Base-by-base conservation (phyloP, 2,329 filamentous ascomycete species). In the Neopestalotiopsis sp. region DNA sequence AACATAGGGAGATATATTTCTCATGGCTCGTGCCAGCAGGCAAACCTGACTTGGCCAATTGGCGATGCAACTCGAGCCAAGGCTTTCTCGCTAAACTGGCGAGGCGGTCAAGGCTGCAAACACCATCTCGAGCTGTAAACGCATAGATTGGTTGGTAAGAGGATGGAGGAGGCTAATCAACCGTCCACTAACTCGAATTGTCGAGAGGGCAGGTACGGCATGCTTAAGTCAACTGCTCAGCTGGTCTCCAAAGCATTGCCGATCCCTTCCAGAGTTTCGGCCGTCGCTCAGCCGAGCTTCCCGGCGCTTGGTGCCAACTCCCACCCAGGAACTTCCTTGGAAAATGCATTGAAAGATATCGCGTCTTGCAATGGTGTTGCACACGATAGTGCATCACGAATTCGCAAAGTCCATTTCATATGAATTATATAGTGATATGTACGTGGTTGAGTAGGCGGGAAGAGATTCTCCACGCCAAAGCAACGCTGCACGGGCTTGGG, bases 401-500 rank as follows among this genome's bases (percentile, higher is more conserved):
- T n/a, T 9, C 24, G 17, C 6, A n/a, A 56, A 56, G 6, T 59
- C 28, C 10, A 59, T 28, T n/a, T n/a, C 57, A 59, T 59, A 14
- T 24, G 10, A 17, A 59, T 14, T 17, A 59, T n/a, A 34, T 59
- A 53, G 45, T 53, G 10, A 10, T 2, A n/a, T 53, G 10, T 53
- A 38, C 10, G 34, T 20, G 17, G 45, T 53, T 20, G 17, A 53
- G 45, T 20, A 53, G 5, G 17, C 14, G 45, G 45, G 17, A 13
- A 24, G 6, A 59, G 5, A 34, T 20, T 62, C 59, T 38, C 42
- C 61, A 64, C 42, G 28, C 28, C 40, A 14, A 45, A 49, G 34
- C 61, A 28, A 45, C n/a, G 20, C 40, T 20, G 61, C 61, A 64
- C 42, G 61, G 61, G n/a, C 61, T 64, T 49, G 38, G 57, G 57